Base-by-base conservation (phyloP, 768 basidiomycete genomes). In the Pleurotus giganteus region DNA sequence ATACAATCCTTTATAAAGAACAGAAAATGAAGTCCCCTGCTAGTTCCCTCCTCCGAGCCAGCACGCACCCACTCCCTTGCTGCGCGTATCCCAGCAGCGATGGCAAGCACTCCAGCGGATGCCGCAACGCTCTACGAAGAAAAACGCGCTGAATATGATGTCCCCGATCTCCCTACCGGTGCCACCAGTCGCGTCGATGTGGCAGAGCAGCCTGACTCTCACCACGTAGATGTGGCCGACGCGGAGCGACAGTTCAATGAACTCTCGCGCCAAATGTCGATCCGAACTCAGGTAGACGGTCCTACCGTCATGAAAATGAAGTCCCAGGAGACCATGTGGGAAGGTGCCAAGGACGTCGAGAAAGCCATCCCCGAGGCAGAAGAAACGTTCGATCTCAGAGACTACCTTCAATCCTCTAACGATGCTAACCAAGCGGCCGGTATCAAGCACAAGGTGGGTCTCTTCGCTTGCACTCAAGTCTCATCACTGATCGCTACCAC, bases 361-460 rank as follows among this genome's bases (percentile, higher is more conserved):
- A 78, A 79, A 47, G 73, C 64, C 12, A 39, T 37, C 21, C 19
- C 19, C 8, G 65, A 56, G 12, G 67, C 67, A 3, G 59, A 64
- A 9, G 65, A 73, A 11, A 65, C 64, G 0, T 89, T 88, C 59
- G 81, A 88, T 65, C 80, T 90, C 17, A 79, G 78, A 13, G 86
- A 88, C 56, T 89, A 87, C 60, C 74, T 90, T 27, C 71, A 81
- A 2, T 81, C 81, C 6, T 84, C 81, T 12, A 88, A 86, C 63
- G 85, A 88, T 60, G 82, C 83, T 1, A 77, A 82, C 47, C 79
- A 88, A 53, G 64, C 68, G 17, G 85, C 85, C 2, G 88, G 88
- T 13, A 84, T 89, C 44, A 80, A 79, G 56, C 83, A 85, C 61
- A 90, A 90, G 63, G 78, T 52, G 3, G 7, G 41, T 39, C 24